These are phyloP conservation scores for Coniophora puteana DNA, from an alignment of 1,284 basidiomycete genomes.

Conservation along the genomic window DNA sequence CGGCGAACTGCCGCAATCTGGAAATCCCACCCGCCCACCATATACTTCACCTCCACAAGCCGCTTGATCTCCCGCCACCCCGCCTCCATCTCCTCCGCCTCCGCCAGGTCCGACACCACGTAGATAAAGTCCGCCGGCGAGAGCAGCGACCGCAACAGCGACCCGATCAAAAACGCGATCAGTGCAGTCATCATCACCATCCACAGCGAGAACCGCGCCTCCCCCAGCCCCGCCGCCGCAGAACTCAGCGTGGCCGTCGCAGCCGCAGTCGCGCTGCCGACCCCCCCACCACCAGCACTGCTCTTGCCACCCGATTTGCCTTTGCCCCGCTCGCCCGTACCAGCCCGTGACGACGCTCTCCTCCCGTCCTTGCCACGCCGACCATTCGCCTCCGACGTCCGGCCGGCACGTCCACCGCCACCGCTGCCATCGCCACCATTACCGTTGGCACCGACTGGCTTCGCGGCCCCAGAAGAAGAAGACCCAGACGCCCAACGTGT, in stretches of 20 bases:
- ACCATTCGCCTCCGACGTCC: too few species aligned
- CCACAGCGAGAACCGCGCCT: conserved; percentile 42
- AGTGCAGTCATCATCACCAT: conserved; percentile 77
- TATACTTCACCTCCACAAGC: conserved; percentile 74
- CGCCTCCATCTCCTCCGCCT: conserved; percentile 43
- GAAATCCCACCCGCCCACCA: conserved; percentile 77
- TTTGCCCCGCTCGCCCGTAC: too few species aligned
- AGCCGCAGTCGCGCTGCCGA: conserved; percentile 2
- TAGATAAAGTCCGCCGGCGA: conserved; percentile 92
- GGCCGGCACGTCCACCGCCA: too few species aligned
- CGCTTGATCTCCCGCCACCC: conserved; percentile 84
- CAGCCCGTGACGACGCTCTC: too few species aligned
- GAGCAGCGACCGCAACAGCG: conserved; percentile 81
- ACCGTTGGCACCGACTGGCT: conserved; percentile 3
- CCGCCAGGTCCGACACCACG: conserved; percentile 55
- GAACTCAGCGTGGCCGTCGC: neutral
- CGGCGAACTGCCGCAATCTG: conserved; percentile 76
- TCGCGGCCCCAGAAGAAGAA: conserved; percentile 13
- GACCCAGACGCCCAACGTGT: conserved; percentile 28
- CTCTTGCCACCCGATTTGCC: too few species aligned
- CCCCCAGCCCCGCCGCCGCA: conserved; percentile 2
- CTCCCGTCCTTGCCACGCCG: too few species aligned
- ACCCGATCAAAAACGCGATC: conserved; percentile 90
- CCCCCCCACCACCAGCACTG: conserved; percentile 15
- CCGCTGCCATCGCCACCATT: too few species aligned